These are phyloP conservation scores for Suhomyces sp. DNA, from an alignment of 805 yeast species.

Conservation along the genomic window DNA sequence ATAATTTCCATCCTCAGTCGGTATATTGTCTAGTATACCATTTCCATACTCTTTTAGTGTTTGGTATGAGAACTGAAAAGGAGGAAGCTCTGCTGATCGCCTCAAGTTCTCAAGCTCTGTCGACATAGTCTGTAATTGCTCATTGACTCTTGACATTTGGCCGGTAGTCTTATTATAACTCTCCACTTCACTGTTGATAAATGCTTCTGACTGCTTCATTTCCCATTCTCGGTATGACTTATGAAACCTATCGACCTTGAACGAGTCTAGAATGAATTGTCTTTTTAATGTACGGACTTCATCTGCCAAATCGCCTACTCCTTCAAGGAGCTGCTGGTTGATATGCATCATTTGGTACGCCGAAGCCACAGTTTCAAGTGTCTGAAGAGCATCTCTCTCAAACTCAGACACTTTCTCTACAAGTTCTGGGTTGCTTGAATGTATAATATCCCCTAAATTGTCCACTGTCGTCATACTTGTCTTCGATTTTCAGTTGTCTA, in stretches of 20 bases:
- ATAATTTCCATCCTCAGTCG: conserved; percentile 12
- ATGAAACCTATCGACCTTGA: conserved; percentile 29
- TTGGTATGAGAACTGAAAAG: conserved; percentile 20
- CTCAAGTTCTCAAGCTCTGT: conserved; percentile 22
- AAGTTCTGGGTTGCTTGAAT: background rate
- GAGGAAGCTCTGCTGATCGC: conserved; percentile 9
- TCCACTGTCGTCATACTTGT: background rate
- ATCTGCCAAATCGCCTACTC: background rate
- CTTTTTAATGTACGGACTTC: conserved; percentile 6
- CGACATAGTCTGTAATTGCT: conserved; percentile 19
- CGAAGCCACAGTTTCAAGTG: background rate
- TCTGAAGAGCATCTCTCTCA: background rate
- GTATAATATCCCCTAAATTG: background rate
- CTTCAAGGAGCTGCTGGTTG: background rate
- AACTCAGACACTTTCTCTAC: background rate
- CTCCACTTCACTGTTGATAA: conserved; percentile 20
- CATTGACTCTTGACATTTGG: conserved; percentile 26
- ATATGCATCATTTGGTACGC: background rate
- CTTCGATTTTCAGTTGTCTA: background rate
- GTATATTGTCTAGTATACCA: conserved; percentile 17
- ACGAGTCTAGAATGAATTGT: conserved; percentile 32
- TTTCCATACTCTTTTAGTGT: conserved; percentile 26
- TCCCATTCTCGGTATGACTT: conserved; percentile 30
- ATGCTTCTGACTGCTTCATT: conserved; percentile 12
- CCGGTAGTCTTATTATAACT: conserved; percentile 31